These are phyloP conservation scores for Cicer chorassanicum DNA, from an alignment of 306 rosid genomes.

Conservation along the genomic window DNA sequence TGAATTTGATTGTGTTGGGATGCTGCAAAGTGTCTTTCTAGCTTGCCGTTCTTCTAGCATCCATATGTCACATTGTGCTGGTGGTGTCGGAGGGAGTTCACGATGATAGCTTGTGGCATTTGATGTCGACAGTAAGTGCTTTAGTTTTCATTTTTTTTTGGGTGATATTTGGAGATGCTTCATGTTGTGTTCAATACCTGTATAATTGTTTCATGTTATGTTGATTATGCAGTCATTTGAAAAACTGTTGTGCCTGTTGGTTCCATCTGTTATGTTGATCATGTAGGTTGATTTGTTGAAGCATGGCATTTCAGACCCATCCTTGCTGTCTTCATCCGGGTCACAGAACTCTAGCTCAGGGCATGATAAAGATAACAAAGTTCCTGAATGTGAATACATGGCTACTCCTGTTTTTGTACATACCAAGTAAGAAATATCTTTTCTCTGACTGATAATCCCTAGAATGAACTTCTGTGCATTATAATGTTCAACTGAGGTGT, in stretches of 20 bases:
- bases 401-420: conserved; percentile 84
- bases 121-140: conserved; percentile 73
- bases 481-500: conserved; percentile 8
- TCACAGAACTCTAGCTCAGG: conserved; percentile 66
- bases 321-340: conserved; percentile 54
- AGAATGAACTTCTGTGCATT: background rate
- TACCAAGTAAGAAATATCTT: conserved; percentile 64
- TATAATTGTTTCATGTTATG: conserved; percentile 1
- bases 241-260: background rate
- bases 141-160: background rate
- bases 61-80: conserved; percentile 76
- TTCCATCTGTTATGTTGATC: conserved; percentile 24
- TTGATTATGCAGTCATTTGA: background rate
- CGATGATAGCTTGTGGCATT: conserved; percentile 76
- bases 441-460: background rate
- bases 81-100: conserved; percentile 88
- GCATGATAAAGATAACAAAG: conserved; percentile 60
- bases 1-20: conserved; percentile 51
- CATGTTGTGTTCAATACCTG: conserved; percentile 15
- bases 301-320: conserved; percentile 86
- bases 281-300: conserved; percentile 86
- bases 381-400: conserved; percentile 56
- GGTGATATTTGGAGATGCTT: conserved; percentile 23
- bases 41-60: conserved; percentile 81
- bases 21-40: conserved; percentile 76